A percentile compares a stretch with the other conserved stretches of the same genome.
Evolutionary conservation across 2,329 filamentous ascomycete genomes (phyloP).

Genomic region (Nannizziopsis arthrosporioides): DNA sequence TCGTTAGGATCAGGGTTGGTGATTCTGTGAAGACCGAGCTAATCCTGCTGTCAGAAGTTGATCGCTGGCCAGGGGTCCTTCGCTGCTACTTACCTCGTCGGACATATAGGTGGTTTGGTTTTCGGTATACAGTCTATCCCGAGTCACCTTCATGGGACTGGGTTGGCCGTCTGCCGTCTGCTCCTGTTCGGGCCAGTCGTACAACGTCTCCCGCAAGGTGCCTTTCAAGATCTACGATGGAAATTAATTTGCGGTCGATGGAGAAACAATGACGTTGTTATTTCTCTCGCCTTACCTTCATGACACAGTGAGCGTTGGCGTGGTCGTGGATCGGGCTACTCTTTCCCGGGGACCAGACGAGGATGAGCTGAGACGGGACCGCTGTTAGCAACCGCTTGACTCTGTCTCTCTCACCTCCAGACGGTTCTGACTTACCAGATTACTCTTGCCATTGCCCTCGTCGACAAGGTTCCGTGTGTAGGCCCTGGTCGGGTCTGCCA

Average conservation of each 20-base stretch:
- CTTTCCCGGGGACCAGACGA: constrained; percentile 81
- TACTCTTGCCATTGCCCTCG: constrained; percentile 72
- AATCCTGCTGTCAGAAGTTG: constrained; percentile 11
- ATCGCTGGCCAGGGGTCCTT: neutral
- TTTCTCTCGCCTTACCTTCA: constrained; percentile 47
- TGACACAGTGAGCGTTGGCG: constrained; percentile 79
- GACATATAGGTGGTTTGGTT: constrained; percentile 84
- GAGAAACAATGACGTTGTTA: neutral
- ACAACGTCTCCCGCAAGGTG: constrained; percentile 67
- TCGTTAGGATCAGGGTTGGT: constrained; percentile 59
- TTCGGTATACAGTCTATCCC: constrained; percentile 54
- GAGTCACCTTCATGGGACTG: constrained; percentile 51
- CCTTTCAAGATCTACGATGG: constrained; percentile 56
- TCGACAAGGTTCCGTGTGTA: constrained; percentile 88
- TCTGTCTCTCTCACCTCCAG: neutral
- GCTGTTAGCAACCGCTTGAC: constrained; percentile 6
- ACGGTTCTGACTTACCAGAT: constrained; percentile 44
- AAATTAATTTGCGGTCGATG: constrained; percentile 3
- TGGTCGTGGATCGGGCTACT: constrained; percentile 79
- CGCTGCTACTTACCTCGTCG: constrained; percentile 43
- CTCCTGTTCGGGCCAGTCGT: constrained; percentile 52
- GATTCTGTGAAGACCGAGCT: constrained; percentile 75
- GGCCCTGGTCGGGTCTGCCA: constrained; percentile 55
- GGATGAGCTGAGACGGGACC: constrained; percentile 53
- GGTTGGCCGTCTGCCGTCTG: constrained; percentile 35